Base-by-base conservation (phyloP, 2,329 filamentous ascomycete genomes). In the Pyrenophora seminiperda region DNA sequence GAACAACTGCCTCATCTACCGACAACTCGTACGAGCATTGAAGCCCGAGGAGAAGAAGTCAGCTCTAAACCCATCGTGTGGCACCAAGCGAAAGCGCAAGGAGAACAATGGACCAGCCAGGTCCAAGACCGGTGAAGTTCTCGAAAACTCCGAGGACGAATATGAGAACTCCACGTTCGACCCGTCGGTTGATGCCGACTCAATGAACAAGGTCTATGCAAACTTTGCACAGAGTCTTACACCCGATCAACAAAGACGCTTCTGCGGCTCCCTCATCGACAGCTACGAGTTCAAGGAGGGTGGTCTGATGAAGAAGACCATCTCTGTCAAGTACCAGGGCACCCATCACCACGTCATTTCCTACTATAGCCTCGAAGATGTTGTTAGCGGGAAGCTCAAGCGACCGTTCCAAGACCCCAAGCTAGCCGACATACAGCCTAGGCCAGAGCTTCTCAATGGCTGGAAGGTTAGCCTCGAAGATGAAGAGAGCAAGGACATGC, bases 281-380 rank as follows among this genome's bases (percentile, higher is more conserved):
- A 91, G 88, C 0, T 96, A 96, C 63, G 84, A 86, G 24, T 96
- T 96, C 80, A 94, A 94, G 66, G 79, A 85, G 11, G 83, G 85
- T 1, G 91, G 92, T 0, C 75, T 97, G 32, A 83, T 96, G 56
- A 97, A 97, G 80, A 96, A 96, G 78, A 96, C 91, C 0, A 91
- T 96, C 73, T 93, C 88, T 62, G 84, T 96, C 31, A 85, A 82
- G 2, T 85, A 88, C 41, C 81, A 87, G 19, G 88, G 88, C 2
- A 82, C 91, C 2, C 86, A 85, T 2, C 91, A 96, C 65, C 91
- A 96, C 65, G 76, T 97, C 42, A 91, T 96, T 32, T 92, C 88
- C 13, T 97, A 97, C 70, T 96, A 96, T 76, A 90, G 79, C 34
- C 80, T 93, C 9, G 84, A 90, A 5, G 91, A 96, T 67, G 88